Percentiles rank a stretch among this genome's conserved stretches.
Evolutionary conservation across 2,329 filamentous ascomycete genomes (phyloP).

Genomic region (Simplicillium aogashimaense): DNA sequence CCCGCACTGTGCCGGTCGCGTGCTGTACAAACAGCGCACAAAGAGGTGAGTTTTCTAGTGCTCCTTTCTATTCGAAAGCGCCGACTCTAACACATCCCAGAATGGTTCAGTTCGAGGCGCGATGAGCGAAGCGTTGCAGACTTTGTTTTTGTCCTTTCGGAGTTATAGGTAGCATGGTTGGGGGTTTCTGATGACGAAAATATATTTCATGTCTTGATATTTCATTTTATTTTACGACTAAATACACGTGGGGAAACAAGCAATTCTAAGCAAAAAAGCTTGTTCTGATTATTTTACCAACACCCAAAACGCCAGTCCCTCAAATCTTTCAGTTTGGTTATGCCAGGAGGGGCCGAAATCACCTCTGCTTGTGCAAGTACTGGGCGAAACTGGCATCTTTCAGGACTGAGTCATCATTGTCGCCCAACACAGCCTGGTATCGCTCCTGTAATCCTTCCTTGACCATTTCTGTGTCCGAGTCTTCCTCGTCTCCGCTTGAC

Average conservation of each 20-base stretch:
- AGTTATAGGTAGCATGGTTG: neutral
- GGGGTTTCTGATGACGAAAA: conserved; percentile 5
- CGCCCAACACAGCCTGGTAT: conserved; percentile 66
- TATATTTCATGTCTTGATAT: neutral
- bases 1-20: conserved; percentile 71
- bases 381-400: conserved; percentile 54
- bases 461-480: conserved; percentile 48
- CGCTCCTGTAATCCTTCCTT: conserved; percentile 60
- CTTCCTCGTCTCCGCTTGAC: conserved; percentile 48
- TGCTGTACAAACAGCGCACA: conserved; percentile 95
- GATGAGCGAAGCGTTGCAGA: conserved; percentile 33
- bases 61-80: neutral
- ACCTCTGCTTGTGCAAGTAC: conserved; percentile 35
- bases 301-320: conserved; percentile 12
- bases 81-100: conserved; percentile 29
- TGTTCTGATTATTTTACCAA: neutral
- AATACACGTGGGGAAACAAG: too few species aligned
- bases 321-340: conserved; percentile 5
- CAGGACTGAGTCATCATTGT: conserved; percentile 40
- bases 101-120: conserved; percentile 98
- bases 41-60: conserved; percentile 62
- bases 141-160: neutral
- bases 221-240: neutral
- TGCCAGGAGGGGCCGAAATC: conserved; percentile 5
- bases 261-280: neutral